Evolutionary conservation across 768 basidiomycete species (phyloP).

Genomic region (Lentinula detonsa): DNA sequence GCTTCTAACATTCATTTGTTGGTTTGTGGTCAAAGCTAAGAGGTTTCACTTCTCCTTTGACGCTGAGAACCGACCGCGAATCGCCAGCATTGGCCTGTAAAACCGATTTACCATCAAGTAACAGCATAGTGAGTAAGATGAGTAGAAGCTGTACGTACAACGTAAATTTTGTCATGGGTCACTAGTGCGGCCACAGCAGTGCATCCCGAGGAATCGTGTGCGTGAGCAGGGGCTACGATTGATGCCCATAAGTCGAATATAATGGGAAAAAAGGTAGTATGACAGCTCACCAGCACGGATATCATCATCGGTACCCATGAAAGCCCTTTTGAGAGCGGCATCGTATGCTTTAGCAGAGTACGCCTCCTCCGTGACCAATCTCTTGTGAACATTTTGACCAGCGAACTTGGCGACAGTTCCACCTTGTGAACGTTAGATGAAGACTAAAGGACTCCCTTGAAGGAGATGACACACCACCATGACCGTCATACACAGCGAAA

Average conservation of each 20-base stretch:
- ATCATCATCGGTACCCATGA: constrained; percentile 93
- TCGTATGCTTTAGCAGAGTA: constrained; percentile 70
- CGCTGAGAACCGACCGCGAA: constrained; percentile 82
- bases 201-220: constrained; percentile 91
- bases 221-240: constrained; percentile 70
- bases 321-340: constrained; percentile 78
- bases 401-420: constrained; percentile 82
- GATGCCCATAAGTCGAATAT: constrained; percentile 9
- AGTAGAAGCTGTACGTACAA: constrained; percentile 42
- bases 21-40: constrained; percentile 97
- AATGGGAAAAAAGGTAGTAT: background rate
- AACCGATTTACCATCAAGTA: constrained; percentile 2
- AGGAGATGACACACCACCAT: constrained; percentile 66
- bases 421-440: constrained; percentile 36
- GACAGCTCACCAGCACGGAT: constrained; percentile 65
- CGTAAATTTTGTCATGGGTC: constrained; percentile 77
- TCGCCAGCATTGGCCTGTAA: constrained; percentile 95
- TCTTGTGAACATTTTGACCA: constrained; percentile 77
- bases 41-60: constrained; percentile 82
- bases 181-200: constrained; percentile 89
- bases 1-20: constrained; percentile 63
- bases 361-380: constrained; percentile 63
- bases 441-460: constrained; percentile 2
- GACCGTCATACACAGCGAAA: constrained; percentile 98
- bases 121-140: constrained; percentile 1